Conservation (phyloP, 805 yeast genomes). For the Naumovozyma castellii region DNA sequence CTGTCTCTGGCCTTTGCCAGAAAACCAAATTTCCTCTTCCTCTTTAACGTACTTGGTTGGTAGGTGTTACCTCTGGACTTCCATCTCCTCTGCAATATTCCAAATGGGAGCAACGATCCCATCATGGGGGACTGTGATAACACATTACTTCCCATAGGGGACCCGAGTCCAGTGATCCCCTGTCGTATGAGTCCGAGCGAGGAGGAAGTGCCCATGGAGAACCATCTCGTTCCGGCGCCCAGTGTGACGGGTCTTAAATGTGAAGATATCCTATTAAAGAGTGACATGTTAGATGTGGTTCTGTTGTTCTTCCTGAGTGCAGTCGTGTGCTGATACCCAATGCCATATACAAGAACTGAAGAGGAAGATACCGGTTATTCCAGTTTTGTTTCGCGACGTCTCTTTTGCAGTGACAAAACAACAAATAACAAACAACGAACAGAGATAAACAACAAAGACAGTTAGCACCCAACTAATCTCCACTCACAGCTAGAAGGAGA, state of each 20-base stretch:
- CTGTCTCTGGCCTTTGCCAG: conserved; percentile 69
- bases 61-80: conserved; percentile 88
- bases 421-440: too few species aligned
- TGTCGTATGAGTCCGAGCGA: neutral
- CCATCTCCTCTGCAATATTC: conserved; percentile 42
- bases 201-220: neutral
- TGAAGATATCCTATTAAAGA: neutral
- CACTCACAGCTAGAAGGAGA: too few species aligned
- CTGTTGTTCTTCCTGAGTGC: neutral
- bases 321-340: too few species aligned
- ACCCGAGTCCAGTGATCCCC: neutral
- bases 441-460: too few species aligned
- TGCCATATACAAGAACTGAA: too few species aligned
- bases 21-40: conserved; percentile 87
- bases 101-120: neutral
- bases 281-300: neutral
- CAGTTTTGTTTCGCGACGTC: too few species aligned
- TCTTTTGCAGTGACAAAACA: neutral
- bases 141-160: neutral
- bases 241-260: neutral
- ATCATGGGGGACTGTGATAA: neutral
- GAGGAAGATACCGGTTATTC: too few species aligned
- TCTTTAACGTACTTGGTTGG: conserved; percentile 83
- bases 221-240: neutral
- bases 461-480: too few species aligned